These are phyloP conservation scores for Cladobotryum protrusum DNA, from an alignment of 2,329 filamentous ascomycete genomes.

Conservation along the genomic window DNA sequence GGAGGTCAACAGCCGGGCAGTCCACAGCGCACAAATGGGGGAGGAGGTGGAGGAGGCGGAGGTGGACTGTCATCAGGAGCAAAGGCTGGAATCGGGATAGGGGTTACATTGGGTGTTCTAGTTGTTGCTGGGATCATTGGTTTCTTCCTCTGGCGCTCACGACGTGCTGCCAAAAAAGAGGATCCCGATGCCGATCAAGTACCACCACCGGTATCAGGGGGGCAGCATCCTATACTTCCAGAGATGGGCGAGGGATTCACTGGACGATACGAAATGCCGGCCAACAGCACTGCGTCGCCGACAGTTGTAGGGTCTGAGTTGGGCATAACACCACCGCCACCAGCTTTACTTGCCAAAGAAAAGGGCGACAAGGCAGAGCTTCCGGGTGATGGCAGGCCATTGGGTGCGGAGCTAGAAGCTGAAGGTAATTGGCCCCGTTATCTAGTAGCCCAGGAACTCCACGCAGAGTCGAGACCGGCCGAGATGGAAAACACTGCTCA, in stretches of 20 bases:
- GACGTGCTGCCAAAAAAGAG: background rate
- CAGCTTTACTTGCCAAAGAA: background rate
- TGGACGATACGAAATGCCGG: slow-evolving; percentile 1
- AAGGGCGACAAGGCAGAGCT: background rate
- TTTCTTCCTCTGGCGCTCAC: background rate
- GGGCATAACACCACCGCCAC: background rate
- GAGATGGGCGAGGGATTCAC: background rate
- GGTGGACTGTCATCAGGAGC: background rate
- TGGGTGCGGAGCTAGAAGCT: background rate
- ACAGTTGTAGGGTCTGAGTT: background rate
- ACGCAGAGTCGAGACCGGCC: slow-evolving; percentile 1
- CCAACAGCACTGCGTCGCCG: background rate
- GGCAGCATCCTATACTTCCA: background rate
- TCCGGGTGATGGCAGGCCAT: background rate
- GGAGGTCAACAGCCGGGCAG: no score
- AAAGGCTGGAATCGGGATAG: slow-evolving; percentile 1
- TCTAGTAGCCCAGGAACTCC: background rate
- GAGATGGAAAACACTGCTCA: background rate
- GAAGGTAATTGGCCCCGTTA: background rate
- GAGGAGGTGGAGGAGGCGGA: no score
- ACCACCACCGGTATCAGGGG: background rate
- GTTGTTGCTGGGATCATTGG: background rate
- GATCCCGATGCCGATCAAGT: background rate
- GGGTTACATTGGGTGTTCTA: slow-evolving; percentile 4
- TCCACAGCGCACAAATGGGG: background rate